Evolutionary conservation across 2,329 filamentous ascomycete genomes (phyloP), one percentile per base, ranked within the genome.

Genomic region (Delphinella strobiligena): DNA sequence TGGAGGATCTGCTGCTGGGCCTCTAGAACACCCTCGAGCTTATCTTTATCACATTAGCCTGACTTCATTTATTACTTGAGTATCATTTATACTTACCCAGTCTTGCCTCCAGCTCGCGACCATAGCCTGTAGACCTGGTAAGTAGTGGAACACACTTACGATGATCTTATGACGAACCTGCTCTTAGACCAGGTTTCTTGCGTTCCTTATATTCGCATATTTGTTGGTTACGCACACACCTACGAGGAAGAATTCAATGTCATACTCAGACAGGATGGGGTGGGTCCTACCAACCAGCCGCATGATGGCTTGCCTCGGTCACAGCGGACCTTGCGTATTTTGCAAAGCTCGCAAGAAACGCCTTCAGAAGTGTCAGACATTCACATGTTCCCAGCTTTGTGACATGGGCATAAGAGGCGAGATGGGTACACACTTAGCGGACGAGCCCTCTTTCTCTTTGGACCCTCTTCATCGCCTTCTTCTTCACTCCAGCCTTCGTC

Each of bases 271-370:
- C 31, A 19, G 12, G 18, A 7, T 16, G 30, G 8, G 31, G 15
- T 5, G 16, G 17, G 10, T 12, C 12, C 8, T 5, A 36, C 39
- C 9, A 24, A 41, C 79, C 79, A 83, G 16, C 78, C 78, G 58
- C 79, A 83, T n/a, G 76, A 74, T 2, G 82, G 82, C 51, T 85
- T 80, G 4, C 77, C 78, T 27, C 83, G 74, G 60, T 88, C 82
- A 59, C 80, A 83, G 69, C 82, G 82, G 14, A 56, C 53, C 52
- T 59, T 89, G 64, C 83, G 69, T 59, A 82, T 78, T 61, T 88
- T 87, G 66, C 82, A 86, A 37, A 82, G 69, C 61, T 88, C 83
- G 54, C 83, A 74, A 51, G 67, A 71, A 24, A 74, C 71, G 36
- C 61, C 39, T 41, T 41, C 39, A 14, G 3, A 29, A 19, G 31